Evolutionary conservation across 768 basidiomycete genomes (phyloP), one percentile per base, ranked within the genome.

Genomic region (Leccinum aurantiacum): DNA sequence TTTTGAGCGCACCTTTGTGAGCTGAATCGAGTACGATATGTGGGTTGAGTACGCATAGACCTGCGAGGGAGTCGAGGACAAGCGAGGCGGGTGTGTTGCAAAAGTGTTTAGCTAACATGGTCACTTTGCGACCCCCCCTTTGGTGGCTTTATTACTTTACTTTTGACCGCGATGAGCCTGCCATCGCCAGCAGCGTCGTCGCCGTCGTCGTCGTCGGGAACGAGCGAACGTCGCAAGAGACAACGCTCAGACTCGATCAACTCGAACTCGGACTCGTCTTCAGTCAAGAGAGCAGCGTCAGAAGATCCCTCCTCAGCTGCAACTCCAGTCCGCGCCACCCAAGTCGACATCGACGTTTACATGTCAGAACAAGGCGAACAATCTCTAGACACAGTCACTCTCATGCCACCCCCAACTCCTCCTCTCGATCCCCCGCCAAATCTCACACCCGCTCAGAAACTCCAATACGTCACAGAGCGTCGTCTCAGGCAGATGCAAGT

Each of bases 261-360:
- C n/a, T 41, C 41, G n/a, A n/a, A 41, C 41, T 90, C 90, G 50
- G 84, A 85, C 60, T 83, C 82, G 27, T 86, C 89, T 25, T 93
- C 90, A 29, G 78, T 86, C 61, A 95, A 95, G 78, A 88, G 93
- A 63, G 82, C 90, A 19, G 84, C 84, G 57, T 90, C 91, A 24
- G 89, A 91, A 70, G 85, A 81, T 53, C 80, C 81, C 60, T 73
- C 76, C 60, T 73, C 76, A 59, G 41, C 41, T 44, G 79, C 84
- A 61, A 72, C 75, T 69, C 61, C 67, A 24, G 46, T 65, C 35
- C 63, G 74, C 44, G 74, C 74, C 68, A 72, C 76, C 59, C 41
- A 44, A n/a, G 9, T 44, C n/a, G 89, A 87, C 60, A 84, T 90
- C 74, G 90, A 93, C 75, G 69, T 81, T 13, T 87, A 86, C 74